phyloP scores from a whole-genome alignment of 352 stramenopile genomes.

The Phytophthora sp. region DNA sequence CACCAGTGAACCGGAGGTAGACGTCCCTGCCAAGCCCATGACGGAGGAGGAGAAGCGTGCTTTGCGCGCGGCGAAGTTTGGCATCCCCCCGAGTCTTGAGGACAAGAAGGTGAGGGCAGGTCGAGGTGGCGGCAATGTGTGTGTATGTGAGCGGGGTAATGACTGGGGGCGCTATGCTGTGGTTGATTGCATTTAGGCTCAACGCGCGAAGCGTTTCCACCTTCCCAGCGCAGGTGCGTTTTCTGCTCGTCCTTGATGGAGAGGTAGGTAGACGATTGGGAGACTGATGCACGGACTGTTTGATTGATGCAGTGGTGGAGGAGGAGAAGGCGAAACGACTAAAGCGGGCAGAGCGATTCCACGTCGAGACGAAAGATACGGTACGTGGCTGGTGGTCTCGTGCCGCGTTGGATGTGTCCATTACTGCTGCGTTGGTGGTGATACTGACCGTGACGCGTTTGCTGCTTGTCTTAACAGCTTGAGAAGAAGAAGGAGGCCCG shows the following conservation, averaged over 20 bases:
- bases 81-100: conserved; percentile 70
- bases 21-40: conserved; percentile 34
- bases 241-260: neutral
- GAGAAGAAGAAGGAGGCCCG: conserved; percentile 84
- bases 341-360: conserved; percentile 78
- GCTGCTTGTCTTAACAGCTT: conserved; percentile 44
- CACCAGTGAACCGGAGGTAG: conserved; percentile 13
- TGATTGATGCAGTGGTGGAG: conserved; percentile 32
- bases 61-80: conserved; percentile 80
- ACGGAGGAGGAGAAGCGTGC: conserved; percentile 85
- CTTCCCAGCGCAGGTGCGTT: conserved; percentile 47
- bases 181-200: conserved; percentile 39
- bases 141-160: too few relatives aligned
- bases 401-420: neutral
- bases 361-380: conserved; percentile 78
- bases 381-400: conserved; percentile 35
- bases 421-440: conserved; percentile 12
- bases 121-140: neutral
- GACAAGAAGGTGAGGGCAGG: conserved; percentile 68
- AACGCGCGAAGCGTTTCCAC: conserved; percentile 85
- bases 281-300: conserved; percentile 8
- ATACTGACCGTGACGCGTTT: conserved; percentile 12
- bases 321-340: conserved; percentile 74
- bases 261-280: neutral
- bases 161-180: neutral